These are phyloP conservation scores for Pyracantha coccinea DNA, from an alignment of 331 rosid species.

Conservation along the genomic window DNA sequence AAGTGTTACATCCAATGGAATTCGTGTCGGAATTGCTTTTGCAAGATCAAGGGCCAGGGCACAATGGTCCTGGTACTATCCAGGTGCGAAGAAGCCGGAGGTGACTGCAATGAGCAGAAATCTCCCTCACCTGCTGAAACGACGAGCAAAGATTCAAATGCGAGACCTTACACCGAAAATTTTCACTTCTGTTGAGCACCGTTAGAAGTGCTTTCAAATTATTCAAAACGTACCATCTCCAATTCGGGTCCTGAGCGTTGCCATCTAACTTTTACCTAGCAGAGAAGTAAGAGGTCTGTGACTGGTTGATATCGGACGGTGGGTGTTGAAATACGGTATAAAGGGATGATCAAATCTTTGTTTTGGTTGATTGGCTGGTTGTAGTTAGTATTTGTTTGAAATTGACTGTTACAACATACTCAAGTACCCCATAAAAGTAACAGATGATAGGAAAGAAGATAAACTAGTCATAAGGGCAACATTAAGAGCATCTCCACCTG, in stretches of 20 bases:
- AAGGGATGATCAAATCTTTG: background rate
- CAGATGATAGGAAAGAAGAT: background rate
- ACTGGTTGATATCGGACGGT: background rate
- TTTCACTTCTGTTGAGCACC: background rate
- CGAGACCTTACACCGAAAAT: too few relatives aligned
- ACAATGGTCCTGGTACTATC: too few relatives aligned
- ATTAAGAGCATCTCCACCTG: too few relatives aligned
- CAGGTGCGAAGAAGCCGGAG: too few relatives aligned
- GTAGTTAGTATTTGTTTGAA: background rate
- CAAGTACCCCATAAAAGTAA: background rate
- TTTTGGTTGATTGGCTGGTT: background rate
- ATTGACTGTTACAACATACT: background rate
- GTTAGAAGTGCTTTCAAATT: background rate
- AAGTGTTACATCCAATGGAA: background rate
- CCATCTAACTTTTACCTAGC: background rate
- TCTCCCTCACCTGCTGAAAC: too few relatives aligned
- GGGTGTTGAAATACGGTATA: background rate
- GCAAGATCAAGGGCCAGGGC: background rate
- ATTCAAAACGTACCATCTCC: background rate
- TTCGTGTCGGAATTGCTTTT: background rate
- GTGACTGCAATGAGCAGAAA: too few relatives aligned
- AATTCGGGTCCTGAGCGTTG: background rate
- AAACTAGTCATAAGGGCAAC: background rate
- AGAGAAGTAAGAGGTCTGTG: background rate
- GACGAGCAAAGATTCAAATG: too few relatives aligned